Percentiles rank a stretch among this genome's conserved stretches.
phyloP scores from a whole-genome alignment of 1,284 basidiomycete genomes.

The Lignosus rhinocerotis region DNA sequence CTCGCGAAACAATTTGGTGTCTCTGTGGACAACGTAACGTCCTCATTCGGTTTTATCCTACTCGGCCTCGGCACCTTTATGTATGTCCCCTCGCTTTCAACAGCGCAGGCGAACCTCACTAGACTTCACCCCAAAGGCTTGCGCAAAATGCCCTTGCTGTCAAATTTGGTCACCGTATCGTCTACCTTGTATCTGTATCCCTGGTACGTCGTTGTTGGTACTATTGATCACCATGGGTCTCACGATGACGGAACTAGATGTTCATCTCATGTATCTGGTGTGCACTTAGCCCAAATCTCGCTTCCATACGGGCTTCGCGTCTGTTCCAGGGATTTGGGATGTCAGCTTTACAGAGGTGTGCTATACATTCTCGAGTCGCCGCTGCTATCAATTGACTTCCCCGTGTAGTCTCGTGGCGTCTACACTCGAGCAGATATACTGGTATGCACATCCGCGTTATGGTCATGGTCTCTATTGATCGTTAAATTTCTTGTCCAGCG shows the following conservation, averaged over 20 bases:
- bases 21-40: slow-evolving; percentile 42
- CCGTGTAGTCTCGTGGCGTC: slow-evolving; percentile 39
- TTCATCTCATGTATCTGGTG: slow-evolving; percentile 49
- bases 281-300: slow-evolving; percentile 41
- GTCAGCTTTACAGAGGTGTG: slow-evolving; percentile 43
- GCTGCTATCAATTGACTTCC: not conserved
- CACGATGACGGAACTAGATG: slow-evolving; percentile 33
- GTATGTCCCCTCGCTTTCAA: slow-evolving; percentile 22
- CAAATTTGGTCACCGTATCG: slow-evolving; percentile 46
- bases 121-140: slow-evolving; percentile 32
- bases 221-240: not conserved
- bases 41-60: slow-evolving; percentile 41
- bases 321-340: slow-evolving; percentile 48
- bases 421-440: slow-evolving; percentile 46
- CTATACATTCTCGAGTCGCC: not conserved
- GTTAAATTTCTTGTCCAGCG: slow-evolving; percentile 23
- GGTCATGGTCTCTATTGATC: not conserved
- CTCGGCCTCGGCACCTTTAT: slow-evolving; percentile 43
- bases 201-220: slow-evolving; percentile 29
- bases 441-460: slow-evolving; percentile 24
- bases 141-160: slow-evolving; percentile 42
- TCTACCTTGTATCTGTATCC: slow-evolving; percentile 42
- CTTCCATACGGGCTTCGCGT: slow-evolving; percentile 43
- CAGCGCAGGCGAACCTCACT: not conserved
- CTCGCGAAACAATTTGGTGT: slow-evolving; percentile 41